Base-by-base conservation (phyloP, 257 asterid genomes). In the Verbena officinalis region DNA sequence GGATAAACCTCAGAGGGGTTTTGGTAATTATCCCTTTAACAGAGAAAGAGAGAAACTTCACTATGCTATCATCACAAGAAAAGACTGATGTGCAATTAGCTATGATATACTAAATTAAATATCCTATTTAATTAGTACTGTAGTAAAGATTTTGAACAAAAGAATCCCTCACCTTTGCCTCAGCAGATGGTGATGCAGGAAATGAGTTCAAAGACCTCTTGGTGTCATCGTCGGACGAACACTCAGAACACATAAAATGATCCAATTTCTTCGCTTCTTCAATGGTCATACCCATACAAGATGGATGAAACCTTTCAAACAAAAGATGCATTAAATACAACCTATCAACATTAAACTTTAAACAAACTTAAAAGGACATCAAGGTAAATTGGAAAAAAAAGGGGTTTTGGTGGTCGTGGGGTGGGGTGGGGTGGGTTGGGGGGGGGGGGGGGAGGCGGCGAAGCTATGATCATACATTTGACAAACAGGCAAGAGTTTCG, bases 191-290 rank as follows among this genome's bases (percentile, higher is more conserved):
- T 12, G 89, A 85, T 62, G 50, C 84, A 42, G 86, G 94, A 67
- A 84, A 83, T 12, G 95, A 80, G 82, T 81, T 82, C 80, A 83
- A 50, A 59, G 95, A 75, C 73, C 87, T 86, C 66, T 79, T 86
- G 46, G 78, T 56, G 9, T 84, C 97, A 40, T 89, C 95, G n/a
- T 89, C 95, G 0, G 92, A 85, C 46, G 94, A 80, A 75, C 97
- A 89, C 68, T 89, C 97, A 15, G 87, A 76, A 73, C 97, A 89
- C 79, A 89, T 34, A 79, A 86, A 89, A 61, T 73, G 84, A n/a
- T 89, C 96, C 83, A 89, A 73, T 70, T 80, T 89, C 74, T 86
- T 89, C 17, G 95, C 93, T 64, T 82, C 96, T 72, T 86, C 96
- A 64, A 86, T 86, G 61, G 78, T 69, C 97, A 86, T 84, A 42